These are phyloP conservation scores for Gliomastix tumulicola DNA, from an alignment of 2,329 filamentous ascomycete genomes.

Conservation along the genomic window DNA sequence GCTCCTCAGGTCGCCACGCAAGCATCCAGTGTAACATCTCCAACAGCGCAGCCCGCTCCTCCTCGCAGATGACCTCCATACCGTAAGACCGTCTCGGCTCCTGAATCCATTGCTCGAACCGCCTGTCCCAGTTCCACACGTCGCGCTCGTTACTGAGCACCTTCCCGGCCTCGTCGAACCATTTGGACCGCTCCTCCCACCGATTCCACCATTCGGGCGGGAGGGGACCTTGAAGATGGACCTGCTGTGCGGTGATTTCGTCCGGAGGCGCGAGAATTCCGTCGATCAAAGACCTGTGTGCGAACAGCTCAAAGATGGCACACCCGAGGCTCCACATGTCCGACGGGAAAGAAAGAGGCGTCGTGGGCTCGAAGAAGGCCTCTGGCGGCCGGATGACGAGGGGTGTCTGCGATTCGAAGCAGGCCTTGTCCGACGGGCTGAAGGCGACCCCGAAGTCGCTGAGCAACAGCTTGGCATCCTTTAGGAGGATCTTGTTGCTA, in stretches of 20 bases:
- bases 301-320: constrained; percentile 24
- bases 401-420: constrained; percentile 1
- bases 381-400: constrained; percentile 17
- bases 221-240: constrained; percentile 9
- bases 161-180: too few relatives aligned
- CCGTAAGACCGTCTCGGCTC: neutral
- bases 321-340: constrained; percentile 32
- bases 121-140: neutral
- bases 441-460: constrained; percentile 27
- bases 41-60: constrained; percentile 2
- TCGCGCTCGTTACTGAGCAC: neutral
- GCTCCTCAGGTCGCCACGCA: constrained; percentile 4
- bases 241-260: constrained; percentile 8
- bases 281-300: constrained; percentile 9
- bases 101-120: constrained; percentile 2
- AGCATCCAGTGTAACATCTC: constrained; percentile 5
- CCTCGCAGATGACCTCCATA: constrained; percentile 8
- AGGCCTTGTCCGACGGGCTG: constrained; percentile 8
- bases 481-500: constrained; percentile 17
- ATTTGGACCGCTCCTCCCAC: constrained; percentile 8
- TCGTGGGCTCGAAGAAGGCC: constrained; percentile 20
- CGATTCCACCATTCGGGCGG: constrained; percentile 10
- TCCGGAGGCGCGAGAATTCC: constrained; percentile 2
- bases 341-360: constrained; percentile 20
- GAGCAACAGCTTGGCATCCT: constrained; percentile 11